phyloP scores from a whole-genome alignment of 768 basidiomycete genomes.

The Amylocystis lapponica region DNA sequence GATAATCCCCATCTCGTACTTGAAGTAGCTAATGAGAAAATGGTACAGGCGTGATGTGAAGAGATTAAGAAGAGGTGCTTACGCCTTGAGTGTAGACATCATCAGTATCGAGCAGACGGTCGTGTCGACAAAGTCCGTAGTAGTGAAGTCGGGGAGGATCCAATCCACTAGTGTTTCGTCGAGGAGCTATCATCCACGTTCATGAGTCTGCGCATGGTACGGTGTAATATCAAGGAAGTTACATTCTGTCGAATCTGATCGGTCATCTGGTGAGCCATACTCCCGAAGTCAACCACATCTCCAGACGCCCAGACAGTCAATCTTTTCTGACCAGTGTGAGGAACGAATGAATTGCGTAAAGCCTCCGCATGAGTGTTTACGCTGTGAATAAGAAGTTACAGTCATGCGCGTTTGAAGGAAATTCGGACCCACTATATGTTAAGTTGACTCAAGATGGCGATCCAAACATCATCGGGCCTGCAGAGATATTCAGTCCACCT shows the following conservation, averaged over 20 bases:
- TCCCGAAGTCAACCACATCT: constrained; percentile 27
- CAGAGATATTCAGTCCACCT: constrained; percentile 14
- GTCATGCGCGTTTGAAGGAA: background rate
- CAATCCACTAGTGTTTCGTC: constrained; percentile 21
- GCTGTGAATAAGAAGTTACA: background rate
- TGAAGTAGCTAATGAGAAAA: constrained; percentile 15
- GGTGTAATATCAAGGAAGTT: background rate
- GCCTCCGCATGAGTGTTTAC: constrained; percentile 27
- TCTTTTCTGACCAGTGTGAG: constrained; percentile 27
- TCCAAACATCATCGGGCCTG: constrained; percentile 48
- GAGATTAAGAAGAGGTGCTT: background rate
- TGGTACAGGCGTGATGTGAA: background rate
- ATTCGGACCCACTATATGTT: constrained; percentile 20
- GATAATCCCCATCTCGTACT: constrained; percentile 3
- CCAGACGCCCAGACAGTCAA: constrained; percentile 23
- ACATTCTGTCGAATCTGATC: constrained; percentile 16
- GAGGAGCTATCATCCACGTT: constrained; percentile 10
- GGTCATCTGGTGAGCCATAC: constrained; percentile 24
- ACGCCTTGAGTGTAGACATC: constrained; percentile 23
- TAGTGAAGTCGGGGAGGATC: constrained; percentile 26
- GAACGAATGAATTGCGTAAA: constrained; percentile 29
- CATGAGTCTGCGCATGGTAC: background rate
- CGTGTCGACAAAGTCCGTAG: constrained; percentile 23
- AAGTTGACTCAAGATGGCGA: constrained; percentile 35
- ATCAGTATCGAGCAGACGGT: constrained; percentile 22